Percentiles rank a stretch among this genome's conserved stretches.
phyloP scores from a whole-genome alignment of 371 early-diverging fungal genomes.

The Batkoa obscura region DNA sequence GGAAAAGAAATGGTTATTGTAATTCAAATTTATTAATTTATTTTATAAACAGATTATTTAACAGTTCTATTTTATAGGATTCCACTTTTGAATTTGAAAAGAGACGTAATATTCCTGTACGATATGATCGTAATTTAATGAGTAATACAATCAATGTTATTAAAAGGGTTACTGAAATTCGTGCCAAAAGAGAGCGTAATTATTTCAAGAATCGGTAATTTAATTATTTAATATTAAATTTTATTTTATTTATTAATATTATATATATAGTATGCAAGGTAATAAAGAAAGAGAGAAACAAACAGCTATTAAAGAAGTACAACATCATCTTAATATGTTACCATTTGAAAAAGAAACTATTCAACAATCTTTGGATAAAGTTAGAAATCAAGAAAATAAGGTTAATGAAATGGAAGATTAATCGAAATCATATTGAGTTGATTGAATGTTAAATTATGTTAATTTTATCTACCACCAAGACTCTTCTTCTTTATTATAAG shows the following conservation, averaged over 20 bases:
- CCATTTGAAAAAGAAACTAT: conserved; percentile 37
- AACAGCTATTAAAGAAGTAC: conserved; percentile 51
- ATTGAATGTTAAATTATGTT: no score
- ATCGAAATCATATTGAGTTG: no score
- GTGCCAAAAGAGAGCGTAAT: conserved; percentile 72
- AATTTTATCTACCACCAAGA: no score
- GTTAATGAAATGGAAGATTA: not conserved
- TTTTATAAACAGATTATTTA: not conserved
- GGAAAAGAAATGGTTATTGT: conserved; percentile 98
- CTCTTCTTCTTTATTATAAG: no score
- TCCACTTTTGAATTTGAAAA: conserved; percentile 95
- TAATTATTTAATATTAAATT: not conserved
- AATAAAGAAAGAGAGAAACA: conserved; percentile 55
- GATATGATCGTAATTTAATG: conserved; percentile 92
- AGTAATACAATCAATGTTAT: conserved; percentile 87
- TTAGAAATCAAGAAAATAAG: conserved; percentile 10
- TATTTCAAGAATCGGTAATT: conserved; percentile 55
- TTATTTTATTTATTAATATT: not conserved
- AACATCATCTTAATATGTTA: conserved; percentile 70
- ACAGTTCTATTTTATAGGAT: conserved; percentile 30
- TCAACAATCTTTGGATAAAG: conserved; percentile 30
- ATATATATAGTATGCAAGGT: conserved; percentile 33
- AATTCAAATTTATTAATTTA: conserved; percentile 13
- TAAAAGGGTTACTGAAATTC: conserved; percentile 88
- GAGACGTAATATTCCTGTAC: conserved; percentile 87